Evolutionary conservation across 78 protist species (phyloP), one percentile per base, ranked within the genome.

Genomic region (Polysphondylium violaceum): DNA sequence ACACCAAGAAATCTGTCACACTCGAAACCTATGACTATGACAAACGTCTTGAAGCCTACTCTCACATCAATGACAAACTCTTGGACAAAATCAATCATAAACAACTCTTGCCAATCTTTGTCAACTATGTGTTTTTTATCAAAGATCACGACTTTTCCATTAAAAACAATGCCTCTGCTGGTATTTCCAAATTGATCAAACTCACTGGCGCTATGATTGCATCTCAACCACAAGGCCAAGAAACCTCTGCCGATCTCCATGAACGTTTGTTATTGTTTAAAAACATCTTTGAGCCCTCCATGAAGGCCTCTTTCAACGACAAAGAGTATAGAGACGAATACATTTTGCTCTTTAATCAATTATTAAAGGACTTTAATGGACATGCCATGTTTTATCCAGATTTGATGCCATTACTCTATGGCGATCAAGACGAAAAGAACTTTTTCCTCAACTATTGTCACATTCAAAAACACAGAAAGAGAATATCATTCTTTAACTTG

Each of bases 1-100:
- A 31, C 51, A 69, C 56, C 1, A 44, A 51, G 29, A 63, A 65
- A 36, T 38, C 60, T n/a, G 72, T 50, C 0, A 53, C 38, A 16
- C 47, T 44, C 4, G 91, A 83, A 25, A 83, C 91, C 59, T 83
- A 83, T 74, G 91, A 83, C 11, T 83, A 68, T 21, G 79, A 83
- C 3, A 69, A 40, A 59, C 50, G 77, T 36, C 33, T 83, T 6
- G 50, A 51, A 31, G 91, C 79, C 0, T 83, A 53, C 41, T 33
- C 12, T n/a, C 56, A 69, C 31, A 29, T 69, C 0, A 83, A 67
- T 44, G 74, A 67, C 16, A 56, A 56, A 38, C 23, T 74, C 21
- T 56, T 83, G 2, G 55, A 56, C 9, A 55, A 40, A 41, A 11
- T 35, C 27, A 67, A 55, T 29, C 51, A 33, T 33, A 29, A 44